phyloP scores from a whole-genome alignment of 805 yeast species.

The Suhomyces pyralidae region DNA sequence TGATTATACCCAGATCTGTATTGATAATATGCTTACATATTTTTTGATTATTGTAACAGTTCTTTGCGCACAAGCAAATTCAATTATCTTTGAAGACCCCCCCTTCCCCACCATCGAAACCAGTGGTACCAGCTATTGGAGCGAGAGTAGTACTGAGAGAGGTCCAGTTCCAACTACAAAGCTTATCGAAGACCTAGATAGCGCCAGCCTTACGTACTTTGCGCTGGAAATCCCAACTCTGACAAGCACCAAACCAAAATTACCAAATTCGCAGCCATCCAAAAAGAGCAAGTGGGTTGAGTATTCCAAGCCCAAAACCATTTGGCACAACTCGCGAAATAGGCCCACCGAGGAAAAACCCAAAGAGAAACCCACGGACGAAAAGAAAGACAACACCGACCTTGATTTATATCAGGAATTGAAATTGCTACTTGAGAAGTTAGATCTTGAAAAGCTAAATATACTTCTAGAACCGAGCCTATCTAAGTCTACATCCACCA shows the following conservation, averaged over 20 bases:
- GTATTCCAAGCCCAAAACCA: slow-evolving; percentile 9
- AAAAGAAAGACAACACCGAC: neutral
- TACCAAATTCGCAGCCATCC: neutral
- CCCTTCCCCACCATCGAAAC: neutral
- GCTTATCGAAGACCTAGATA: neutral
- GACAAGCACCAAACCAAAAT: neutral
- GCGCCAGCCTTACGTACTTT: neutral
- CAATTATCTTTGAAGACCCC: neutral
- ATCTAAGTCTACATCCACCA: neutral
- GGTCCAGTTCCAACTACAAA: neutral
- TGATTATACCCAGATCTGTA: neutral
- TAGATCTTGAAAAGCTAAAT: neutral
- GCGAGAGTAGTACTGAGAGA: neutral
- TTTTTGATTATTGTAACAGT: neutral
- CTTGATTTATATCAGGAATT: neutral
- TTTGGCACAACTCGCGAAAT: slow-evolving; percentile 5
- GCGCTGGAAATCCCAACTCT: neutral
- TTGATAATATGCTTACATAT: neutral
- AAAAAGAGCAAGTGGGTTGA: neutral
- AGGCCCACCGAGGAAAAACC: neutral
- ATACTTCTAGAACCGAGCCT: neutral
- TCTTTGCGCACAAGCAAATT: neutral
- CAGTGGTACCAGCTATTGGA: neutral
- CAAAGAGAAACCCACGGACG: neutral
- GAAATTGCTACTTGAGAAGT: neutral